These are phyloP conservation scores for Mycosarcoma mackinlayi DNA, from an alignment of 1,284 basidiomycete genomes.

Conservation along the genomic window DNA sequence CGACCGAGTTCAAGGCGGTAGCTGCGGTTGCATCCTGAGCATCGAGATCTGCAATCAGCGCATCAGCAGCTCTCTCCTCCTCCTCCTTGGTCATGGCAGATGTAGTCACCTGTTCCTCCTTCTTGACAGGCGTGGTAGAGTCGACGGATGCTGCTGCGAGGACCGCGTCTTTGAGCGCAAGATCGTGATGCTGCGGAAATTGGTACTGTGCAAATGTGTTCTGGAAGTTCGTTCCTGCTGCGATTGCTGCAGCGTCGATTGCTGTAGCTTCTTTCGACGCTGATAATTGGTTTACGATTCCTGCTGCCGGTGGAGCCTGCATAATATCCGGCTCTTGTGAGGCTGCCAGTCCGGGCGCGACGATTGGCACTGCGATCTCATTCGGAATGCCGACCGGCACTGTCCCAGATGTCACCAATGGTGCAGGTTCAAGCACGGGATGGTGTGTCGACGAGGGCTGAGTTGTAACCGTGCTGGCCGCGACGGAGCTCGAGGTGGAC, in stretches of 20 bases:
- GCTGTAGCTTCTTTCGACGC: slow-evolving; percentile 2
- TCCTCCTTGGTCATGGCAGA: slow-evolving; percentile 34
- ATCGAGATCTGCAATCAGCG: slow-evolving; percentile 31
- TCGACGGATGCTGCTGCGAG: neutral
- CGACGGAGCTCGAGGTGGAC: slow-evolving; percentile 35
- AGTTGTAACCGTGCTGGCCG: neutral
- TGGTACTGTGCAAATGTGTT: slow-evolving; percentile 50
- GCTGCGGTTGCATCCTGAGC: neutral
- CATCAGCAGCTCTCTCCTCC: slow-evolving; percentile 42
- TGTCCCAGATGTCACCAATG: neutral
- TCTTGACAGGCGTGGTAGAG: neutral
- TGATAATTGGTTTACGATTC: neutral
- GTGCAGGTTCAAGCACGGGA: neutral
- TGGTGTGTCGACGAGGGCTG: slow-evolving; percentile 1
- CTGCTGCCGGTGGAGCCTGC: neutral
- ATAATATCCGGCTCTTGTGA: neutral
- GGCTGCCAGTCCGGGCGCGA: neutral
- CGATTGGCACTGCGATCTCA: neutral
- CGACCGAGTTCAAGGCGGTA: neutral
- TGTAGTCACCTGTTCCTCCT: neutral
- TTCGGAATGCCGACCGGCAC: neutral
- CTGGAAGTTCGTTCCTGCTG: slow-evolving; percentile 26
- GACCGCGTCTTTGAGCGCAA: slow-evolving; percentile 18
- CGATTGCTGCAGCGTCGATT: slow-evolving; percentile 1
- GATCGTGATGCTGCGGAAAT: slow-evolving; percentile 37